Base-by-base conservation (phyloP, 1,139 yeast genomes). In the Candida tropicalis region DNA sequence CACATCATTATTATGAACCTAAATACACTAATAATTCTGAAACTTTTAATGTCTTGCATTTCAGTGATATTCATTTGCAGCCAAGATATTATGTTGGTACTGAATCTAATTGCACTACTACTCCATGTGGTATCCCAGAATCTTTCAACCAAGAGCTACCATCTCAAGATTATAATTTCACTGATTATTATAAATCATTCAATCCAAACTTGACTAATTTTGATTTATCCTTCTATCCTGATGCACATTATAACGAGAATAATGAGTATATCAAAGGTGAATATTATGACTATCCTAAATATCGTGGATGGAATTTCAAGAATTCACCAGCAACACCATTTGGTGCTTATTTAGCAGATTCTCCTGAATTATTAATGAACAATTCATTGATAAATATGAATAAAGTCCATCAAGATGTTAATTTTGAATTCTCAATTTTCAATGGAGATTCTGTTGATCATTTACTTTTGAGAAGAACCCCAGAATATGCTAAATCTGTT, bases 381-480 rank as follows among this genome's bases (percentile, higher is more conserved):
- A 77, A 75, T 47, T 73, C 85, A 22, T 65, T 83, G 59, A 66
- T 68, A 38, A 65, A 77, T 20, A 69, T 80, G 46, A 64, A 67
- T 10, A 55, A 68, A 24, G 60, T 63, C 38, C 63, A 67, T 49
- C 44, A 61, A 31, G 55, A 62, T 15, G 54, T 67, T 15, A 58
- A 68, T 9, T 82, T 76, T 53, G 83, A 80, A 41, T 83, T 84
- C 56, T 73, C 82, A 4, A 58, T 84, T 22, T 84, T 83, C 66
- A 84, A 88, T 2, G 90, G 89, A 41, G 90, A 83, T 55, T 66
- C 82, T 58, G 82, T 82, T 29, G 87, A 81, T 56, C 87, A 82
- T 53, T 27, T 28, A n/a, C 24, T 37, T 9, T 25, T 25, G 27
- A 5, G 12, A 5, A 10, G 27, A 11, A 25, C 27, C 9, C 27